These are phyloP conservation scores for Trametes hirsuta DNA, from an alignment of 1,284 basidiomycete genomes.

Conservation along the genomic window DNA sequence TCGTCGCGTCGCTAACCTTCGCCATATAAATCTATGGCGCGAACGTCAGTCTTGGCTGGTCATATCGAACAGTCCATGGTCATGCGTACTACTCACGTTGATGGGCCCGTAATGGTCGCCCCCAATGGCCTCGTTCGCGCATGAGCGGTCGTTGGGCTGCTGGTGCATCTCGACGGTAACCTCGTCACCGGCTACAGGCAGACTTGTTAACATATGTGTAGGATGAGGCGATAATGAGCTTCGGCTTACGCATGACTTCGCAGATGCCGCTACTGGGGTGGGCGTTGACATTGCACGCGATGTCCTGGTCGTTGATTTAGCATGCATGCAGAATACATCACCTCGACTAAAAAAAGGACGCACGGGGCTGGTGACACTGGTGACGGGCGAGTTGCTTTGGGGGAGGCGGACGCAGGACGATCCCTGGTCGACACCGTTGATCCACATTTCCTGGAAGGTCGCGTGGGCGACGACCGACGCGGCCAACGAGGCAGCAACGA, in stretches of 20 bases:
- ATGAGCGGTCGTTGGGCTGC: constrained; percentile 50
- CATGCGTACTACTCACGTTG: constrained; percentile 27
- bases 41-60: background rate
- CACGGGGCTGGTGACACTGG: constrained; percentile 42
- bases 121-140: constrained; percentile 49
- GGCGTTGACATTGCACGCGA: constrained; percentile 50
- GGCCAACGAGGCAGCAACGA: constrained; percentile 39
- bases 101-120: constrained; percentile 54
- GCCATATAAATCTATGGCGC: constrained; percentile 46
- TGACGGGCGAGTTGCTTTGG: constrained; percentile 50
- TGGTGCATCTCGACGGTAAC: constrained; percentile 60
- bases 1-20: constrained; percentile 48
- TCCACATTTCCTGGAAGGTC: constrained; percentile 58
- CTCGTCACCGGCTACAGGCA: constrained; percentile 44
- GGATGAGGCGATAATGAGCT: too few species aligned
- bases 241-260: constrained; percentile 42
- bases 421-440: constrained; percentile 53
- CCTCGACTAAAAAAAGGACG: constrained; percentile 15
- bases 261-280: constrained; percentile 42
- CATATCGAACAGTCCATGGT: background rate
- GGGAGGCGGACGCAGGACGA: constrained; percentile 49
- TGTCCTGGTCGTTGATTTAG: constrained; percentile 37
- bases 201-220: background rate
- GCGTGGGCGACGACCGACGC: constrained; percentile 49
- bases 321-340: background rate